A percentile compares a stretch with the other conserved stretches of the same genome.
Evolutionary conservation across 768 basidiomycete genomes (phyloP).

Genomic region (Collybia nuda): DNA sequence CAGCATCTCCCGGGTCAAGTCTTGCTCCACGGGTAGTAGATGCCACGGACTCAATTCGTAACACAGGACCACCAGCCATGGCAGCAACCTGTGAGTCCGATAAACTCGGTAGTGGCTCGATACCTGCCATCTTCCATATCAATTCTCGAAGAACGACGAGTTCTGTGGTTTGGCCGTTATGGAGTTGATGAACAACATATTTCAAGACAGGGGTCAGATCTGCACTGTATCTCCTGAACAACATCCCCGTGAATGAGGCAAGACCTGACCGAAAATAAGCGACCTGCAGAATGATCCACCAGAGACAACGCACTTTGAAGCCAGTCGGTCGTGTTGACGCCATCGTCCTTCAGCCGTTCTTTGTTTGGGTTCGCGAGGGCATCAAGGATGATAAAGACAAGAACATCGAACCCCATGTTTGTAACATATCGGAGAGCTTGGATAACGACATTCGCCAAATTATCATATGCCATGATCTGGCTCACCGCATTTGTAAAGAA

Average conservation of each 20-base stretch:
- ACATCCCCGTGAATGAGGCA: conserved; percentile 89
- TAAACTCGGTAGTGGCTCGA: conserved; percentile 86
- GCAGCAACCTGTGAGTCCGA: conserved; percentile 86
- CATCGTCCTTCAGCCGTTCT: conserved; percentile 85
- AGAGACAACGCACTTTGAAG: conserved; percentile 71
- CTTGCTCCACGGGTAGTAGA: conserved; percentile 74
- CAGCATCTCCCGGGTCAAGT: conserved; percentile 63
- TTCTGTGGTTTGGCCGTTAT: conserved; percentile 80
- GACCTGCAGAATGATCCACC: background rate
- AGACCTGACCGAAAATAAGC: conserved; percentile 56
- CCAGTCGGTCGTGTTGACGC: conserved; percentile 90
- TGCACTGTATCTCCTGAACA: conserved; percentile 84
- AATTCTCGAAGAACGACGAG: conserved; percentile 90
- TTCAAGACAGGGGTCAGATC: conserved; percentile 82
- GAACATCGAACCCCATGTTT: conserved; percentile 91
- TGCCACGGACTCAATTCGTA: conserved; percentile 89
- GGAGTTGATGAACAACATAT: conserved; percentile 90
- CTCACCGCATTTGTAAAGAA: conserved; percentile 88
- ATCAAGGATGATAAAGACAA: conserved; percentile 85
- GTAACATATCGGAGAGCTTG: conserved; percentile 88
- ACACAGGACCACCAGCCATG: conserved; percentile 86
- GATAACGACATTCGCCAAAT: conserved; percentile 86
- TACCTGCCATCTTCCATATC: conserved; percentile 94
- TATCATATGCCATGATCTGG: conserved; percentile 97
- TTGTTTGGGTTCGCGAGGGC: conserved; percentile 83